Percentiles rank a stretch among this genome's conserved stretches.
phyloP scores from a whole-genome alignment of 805 yeast genomes.

The Metschnikowia arizonensis region DNA sequence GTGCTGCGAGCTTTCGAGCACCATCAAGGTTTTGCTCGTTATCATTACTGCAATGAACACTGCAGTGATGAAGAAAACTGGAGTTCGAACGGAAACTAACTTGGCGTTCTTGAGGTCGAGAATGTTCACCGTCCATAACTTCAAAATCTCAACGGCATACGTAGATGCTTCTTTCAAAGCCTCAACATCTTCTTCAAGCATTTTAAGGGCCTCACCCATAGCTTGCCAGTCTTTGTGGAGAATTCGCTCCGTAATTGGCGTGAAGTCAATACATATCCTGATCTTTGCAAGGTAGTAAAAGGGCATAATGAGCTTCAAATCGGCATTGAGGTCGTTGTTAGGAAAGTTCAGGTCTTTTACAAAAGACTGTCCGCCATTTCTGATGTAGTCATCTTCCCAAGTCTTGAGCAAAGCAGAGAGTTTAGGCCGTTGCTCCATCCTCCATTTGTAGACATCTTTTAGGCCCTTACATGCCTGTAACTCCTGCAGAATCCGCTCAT shows the following conservation, averaged over 20 bases:
- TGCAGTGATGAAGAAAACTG: slow-evolving; percentile 71
- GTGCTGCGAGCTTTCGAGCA: slow-evolving; percentile 40
- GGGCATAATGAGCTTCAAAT: slow-evolving; percentile 63
- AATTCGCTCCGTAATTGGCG: slow-evolving; percentile 57
- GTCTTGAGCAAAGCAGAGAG: slow-evolving; percentile 54
- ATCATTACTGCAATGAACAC: slow-evolving; percentile 59
- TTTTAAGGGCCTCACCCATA: slow-evolving; percentile 53
- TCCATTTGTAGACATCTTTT: slow-evolving; percentile 57
- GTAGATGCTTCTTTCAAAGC: slow-evolving; percentile 61
- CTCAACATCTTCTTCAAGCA: slow-evolving; percentile 49
- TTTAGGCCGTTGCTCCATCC: slow-evolving; percentile 56
- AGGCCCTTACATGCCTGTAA: slow-evolving; percentile 24
- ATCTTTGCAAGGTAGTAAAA: slow-evolving; percentile 63
- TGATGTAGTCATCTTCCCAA: slow-evolving; percentile 64
- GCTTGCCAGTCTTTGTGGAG: slow-evolving; percentile 66
- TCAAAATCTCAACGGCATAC: slow-evolving; percentile 54
- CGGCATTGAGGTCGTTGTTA: slow-evolving; percentile 49
- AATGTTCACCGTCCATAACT: slow-evolving; percentile 71
- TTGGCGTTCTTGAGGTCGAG: slow-evolving; percentile 61
- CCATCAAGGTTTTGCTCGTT: slow-evolving; percentile 57
- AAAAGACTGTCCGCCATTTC: slow-evolving; percentile 59
- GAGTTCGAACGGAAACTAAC: slow-evolving; percentile 66
- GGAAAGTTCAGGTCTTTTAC: slow-evolving; percentile 49
- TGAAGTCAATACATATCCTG: slow-evolving; percentile 55
- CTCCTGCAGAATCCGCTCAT: slow-evolving; percentile 59